These are phyloP conservation scores for Calcarisporium arbuscula DNA, from an alignment of 2,329 filamentous ascomycete species.

Conservation along the genomic window DNA sequence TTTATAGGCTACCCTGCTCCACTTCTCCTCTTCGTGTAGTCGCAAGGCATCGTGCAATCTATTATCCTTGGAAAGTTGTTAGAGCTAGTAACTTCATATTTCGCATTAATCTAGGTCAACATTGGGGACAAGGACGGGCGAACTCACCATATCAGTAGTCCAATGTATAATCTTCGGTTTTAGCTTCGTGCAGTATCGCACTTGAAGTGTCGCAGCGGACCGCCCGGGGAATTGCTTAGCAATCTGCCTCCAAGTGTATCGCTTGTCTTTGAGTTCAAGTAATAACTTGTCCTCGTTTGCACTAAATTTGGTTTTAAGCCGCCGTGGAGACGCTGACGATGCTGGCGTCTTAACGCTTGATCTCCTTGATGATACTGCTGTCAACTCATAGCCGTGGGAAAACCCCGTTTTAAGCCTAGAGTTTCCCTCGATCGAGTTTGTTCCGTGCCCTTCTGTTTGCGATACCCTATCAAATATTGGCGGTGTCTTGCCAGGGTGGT, in stretches of 20 bases:
- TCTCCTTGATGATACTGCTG: no score
- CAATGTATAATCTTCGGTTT: constrained; percentile 91
- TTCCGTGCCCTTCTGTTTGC: no score
- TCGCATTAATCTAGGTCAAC: no score
- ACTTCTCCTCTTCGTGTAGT: constrained; percentile 87
- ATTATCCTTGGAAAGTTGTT: constrained; percentile 51
- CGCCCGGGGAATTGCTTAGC: constrained; percentile 91
- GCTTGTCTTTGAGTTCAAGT: constrained; percentile 89
- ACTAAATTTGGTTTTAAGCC: constrained; percentile 90
- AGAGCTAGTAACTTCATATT: no score
- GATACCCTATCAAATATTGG: no score
- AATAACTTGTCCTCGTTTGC: constrained; percentile 84
- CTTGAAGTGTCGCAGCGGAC: constrained; percentile 87
- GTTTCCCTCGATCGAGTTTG: no score
- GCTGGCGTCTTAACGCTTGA: no score
- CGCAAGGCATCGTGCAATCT: constrained; percentile 71
- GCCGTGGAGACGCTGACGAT: no score
- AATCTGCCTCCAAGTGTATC: constrained; percentile 95
- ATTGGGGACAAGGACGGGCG: no score
- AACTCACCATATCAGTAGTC: constrained; percentile 84
- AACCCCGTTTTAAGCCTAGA: no score
- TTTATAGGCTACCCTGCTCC: constrained; percentile 86
- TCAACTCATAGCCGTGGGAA: no score
- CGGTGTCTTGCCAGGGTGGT: no score
- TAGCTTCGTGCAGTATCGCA: constrained; percentile 90